Evolutionary conservation across 2,329 filamentous ascomycete genomes (phyloP).

Genomic region (Aspergillus hortae): DNA sequence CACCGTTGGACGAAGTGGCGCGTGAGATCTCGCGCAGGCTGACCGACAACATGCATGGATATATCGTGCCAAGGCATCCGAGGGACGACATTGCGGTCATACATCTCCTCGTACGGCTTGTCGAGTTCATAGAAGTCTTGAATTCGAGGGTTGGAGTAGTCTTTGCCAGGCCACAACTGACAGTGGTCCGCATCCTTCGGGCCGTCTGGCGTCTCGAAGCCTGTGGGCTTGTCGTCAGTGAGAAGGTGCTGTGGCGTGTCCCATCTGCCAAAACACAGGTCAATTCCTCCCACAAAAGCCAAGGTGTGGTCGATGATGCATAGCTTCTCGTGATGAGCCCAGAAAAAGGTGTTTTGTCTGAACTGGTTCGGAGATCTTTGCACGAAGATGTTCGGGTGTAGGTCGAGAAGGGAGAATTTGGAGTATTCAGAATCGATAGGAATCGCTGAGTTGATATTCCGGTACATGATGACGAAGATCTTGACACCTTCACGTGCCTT

Average conservation of each 20-base stretch:
- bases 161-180: constrained; percentile 94
- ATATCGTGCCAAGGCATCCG: constrained; percentile 99
- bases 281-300: constrained; percentile 91
- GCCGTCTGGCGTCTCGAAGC: constrained; percentile 73
- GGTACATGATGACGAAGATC: constrained; percentile 95
- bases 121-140: constrained; percentile 92
- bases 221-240: constrained; percentile 89
- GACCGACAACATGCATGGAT: constrained; percentile 94
- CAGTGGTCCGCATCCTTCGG: constrained; percentile 89
- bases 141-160: constrained; percentile 94
- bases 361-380: constrained; percentile 96
- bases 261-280: constrained; percentile 96
- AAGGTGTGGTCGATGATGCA: constrained; percentile 94
- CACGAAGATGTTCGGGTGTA: constrained; percentile 95
- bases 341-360: constrained; percentile 99
- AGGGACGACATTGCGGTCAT: constrained; percentile 81
- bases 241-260: constrained; percentile 91
- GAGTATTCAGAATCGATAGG: constrained; percentile 98
- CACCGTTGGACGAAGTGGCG: constrained; percentile 96
- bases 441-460: constrained; percentile 94
- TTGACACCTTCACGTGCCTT: constrained; percentile 96
- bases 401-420: constrained; percentile 89
- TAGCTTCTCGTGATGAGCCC: constrained; percentile 98
- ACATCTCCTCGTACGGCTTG: constrained; percentile 98
- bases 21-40: constrained; percentile 89